A percentile compares a stretch with the other conserved stretches of the same genome.
Evolutionary conservation across 768 basidiomycete genomes (phyloP).

Genomic region (Kwoniella sp.): DNA sequence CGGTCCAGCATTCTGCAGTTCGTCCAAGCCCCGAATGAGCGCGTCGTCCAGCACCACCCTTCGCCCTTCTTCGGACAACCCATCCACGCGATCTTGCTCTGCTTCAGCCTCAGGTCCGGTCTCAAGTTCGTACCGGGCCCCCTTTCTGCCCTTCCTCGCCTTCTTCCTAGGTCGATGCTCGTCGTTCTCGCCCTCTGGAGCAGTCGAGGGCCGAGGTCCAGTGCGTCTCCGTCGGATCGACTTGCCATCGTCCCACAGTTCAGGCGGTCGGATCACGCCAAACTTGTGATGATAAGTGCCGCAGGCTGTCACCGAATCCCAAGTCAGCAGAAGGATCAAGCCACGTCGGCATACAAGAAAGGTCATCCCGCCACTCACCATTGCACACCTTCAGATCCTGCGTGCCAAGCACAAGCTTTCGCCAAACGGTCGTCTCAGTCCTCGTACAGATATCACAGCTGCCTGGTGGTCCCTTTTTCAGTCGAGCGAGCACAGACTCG

Average conservation of each 20-base stretch:
- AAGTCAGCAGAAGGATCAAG: background rate
- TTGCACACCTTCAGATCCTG: conserved; percentile 38
- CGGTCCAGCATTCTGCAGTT: no score
- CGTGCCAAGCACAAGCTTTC: conserved; percentile 29
- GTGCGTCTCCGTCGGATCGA: conserved; percentile 31
- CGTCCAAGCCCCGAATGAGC: conserved; percentile 1
- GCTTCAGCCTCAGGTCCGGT: background rate
- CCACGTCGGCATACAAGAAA: background rate
- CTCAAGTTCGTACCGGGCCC: background rate
- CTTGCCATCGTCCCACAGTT: conserved; percentile 42
- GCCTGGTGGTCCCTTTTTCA: conserved; percentile 36
- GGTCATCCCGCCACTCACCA: conserved; percentile 18
- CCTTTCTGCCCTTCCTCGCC: background rate
- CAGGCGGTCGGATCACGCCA: conserved; percentile 37
- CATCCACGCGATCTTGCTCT: background rate
- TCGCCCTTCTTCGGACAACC: conserved; percentile 1
- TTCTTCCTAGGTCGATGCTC: conserved; percentile 1
- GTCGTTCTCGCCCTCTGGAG: background rate
- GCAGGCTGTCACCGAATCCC: conserved; percentile 21
- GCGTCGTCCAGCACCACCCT: conserved; percentile 1
- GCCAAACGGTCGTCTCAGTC: conserved; percentile 40
- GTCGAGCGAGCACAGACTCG: conserved; percentile 18
- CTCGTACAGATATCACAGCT: conserved; percentile 43
- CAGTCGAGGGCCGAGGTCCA: background rate
- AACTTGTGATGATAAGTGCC: conserved; percentile 42